A percentile compares a stretch with the other conserved stretches of the same genome.
Conservation (phyloP, 495 filamentous ascomycete species). For the Xanthoparmelia taractica region DNA sequence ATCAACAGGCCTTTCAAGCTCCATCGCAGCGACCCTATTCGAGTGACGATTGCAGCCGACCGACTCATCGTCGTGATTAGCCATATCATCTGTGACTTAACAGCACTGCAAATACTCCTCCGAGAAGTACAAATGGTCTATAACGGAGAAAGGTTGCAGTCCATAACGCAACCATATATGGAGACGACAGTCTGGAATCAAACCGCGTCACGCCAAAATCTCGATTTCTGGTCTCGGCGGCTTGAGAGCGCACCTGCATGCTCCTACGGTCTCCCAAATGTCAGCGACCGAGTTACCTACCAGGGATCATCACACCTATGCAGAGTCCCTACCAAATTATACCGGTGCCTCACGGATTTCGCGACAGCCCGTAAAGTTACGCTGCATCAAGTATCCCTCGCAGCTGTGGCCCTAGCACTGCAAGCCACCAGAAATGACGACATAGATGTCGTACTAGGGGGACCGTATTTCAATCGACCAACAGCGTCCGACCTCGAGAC, state of each 20-base stretch:
- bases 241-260: no score
- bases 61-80: constrained; percentile 24
- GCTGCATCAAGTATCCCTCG: constrained; percentile 30
- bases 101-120: constrained; percentile 25
- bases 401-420: constrained; percentile 27
- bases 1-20: constrained; percentile 25
- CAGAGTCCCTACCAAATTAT: neutral
- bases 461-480: constrained; percentile 29
- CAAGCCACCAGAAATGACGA: constrained; percentile 12
- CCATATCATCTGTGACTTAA: constrained; percentile 31
- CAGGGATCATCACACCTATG: neutral
- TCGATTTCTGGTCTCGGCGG: neutral
- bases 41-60: constrained; percentile 20
- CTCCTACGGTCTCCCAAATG: neutral
- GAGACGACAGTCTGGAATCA: neutral
- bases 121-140: constrained; percentile 24
- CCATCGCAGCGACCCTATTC: constrained; percentile 16
- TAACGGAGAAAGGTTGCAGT: neutral
- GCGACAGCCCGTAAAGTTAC: constrained; percentile 17
- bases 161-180: neutral
- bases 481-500: constrained; percentile 24
- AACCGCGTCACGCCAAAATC: neutral
- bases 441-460: constrained; percentile 28
- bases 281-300: neutral
- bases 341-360: constrained; percentile 9